Conservation (phyloP, 1,139 yeast species). For the Lipomyces yarrowii region DNA sequence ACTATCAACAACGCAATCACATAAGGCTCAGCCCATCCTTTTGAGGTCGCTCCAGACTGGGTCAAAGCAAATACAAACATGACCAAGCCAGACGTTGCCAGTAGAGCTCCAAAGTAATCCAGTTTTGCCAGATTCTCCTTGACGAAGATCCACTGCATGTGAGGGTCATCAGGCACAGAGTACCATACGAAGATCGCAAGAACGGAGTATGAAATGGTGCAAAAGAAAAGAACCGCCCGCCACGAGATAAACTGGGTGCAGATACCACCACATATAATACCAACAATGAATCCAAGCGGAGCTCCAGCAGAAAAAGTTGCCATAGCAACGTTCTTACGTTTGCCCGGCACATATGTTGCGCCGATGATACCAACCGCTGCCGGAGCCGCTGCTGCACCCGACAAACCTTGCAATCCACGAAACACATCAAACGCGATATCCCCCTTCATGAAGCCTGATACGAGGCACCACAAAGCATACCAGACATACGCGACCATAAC, state of each 20-base stretch:
- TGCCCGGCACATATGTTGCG: slow-evolving; percentile 45
- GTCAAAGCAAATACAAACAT: slow-evolving; percentile 50
- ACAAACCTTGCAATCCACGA: slow-evolving; percentile 50
- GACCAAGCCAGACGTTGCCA: slow-evolving; percentile 46
- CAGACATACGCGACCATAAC: slow-evolving; percentile 42
- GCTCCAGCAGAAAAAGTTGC: slow-evolving; percentile 52
- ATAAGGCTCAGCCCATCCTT: slow-evolving; percentile 52
- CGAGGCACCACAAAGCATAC: slow-evolving; percentile 44
- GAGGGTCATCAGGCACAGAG: slow-evolving; percentile 42
- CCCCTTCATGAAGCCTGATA: slow-evolving; percentile 47
- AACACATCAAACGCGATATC: slow-evolving; percentile 45
- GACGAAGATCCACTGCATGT: slow-evolving; percentile 34
- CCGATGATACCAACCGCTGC: slow-evolving; percentile 52
- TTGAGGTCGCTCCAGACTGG: slow-evolving; percentile 46
- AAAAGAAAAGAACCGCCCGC: slow-evolving; percentile 46
- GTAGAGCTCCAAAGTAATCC: slow-evolving; percentile 48
- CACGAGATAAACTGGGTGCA: slow-evolving; percentile 47
- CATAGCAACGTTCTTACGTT: slow-evolving; percentile 45
- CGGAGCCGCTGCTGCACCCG: slow-evolving; percentile 49
- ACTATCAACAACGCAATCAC: slow-evolving; percentile 49
- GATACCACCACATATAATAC: slow-evolving; percentile 49
- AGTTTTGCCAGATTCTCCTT: slow-evolving; percentile 37
- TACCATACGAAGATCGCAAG: slow-evolving; percentile 40
- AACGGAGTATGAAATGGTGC: slow-evolving; percentile 44
- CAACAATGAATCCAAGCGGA: slow-evolving; percentile 50